Conservation (phyloP, 805 yeast species). For the Starmerella stellata region DNA sequence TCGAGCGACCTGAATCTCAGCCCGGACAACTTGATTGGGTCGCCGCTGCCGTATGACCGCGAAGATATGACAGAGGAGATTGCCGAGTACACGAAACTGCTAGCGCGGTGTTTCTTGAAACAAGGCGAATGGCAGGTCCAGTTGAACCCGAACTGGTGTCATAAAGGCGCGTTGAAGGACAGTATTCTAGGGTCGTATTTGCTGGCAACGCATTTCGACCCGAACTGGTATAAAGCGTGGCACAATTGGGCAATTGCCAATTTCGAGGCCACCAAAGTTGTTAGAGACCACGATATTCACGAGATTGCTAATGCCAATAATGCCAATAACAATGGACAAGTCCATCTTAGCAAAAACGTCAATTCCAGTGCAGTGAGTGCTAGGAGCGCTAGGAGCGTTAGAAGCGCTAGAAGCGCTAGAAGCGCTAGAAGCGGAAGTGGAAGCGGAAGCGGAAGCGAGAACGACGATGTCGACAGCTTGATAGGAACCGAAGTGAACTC, state of each 20-base stretch:
- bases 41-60: conserved; percentile 55
- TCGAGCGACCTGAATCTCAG: conserved; percentile 74
- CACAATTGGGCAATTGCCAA: conserved; percentile 98
- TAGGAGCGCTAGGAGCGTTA: not conserved
- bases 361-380: not conserved
- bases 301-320: conserved; percentile 19
- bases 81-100: conserved; percentile 60
- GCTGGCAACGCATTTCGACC: conserved; percentile 86
- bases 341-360: not conserved
- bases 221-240: conserved; percentile 96
- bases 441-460: too few relatives aligned
- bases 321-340: conserved; percentile 7
- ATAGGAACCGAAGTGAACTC: too few relatives aligned
- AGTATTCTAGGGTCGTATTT: conserved; percentile 80
- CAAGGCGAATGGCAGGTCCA: conserved; percentile 98
- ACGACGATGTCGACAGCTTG: too few relatives aligned
- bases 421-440: too few relatives aligned
- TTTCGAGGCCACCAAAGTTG: conserved; percentile 74
- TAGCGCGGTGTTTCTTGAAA: conserved; percentile 87
- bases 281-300: conserved; percentile 18
- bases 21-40: conserved; percentile 72
- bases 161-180: conserved; percentile 44
- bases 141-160: conserved; percentile 60
- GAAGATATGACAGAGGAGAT: conserved; percentile 54
- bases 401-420: not conserved